Conservation (phyloP, 441 rosid species). For the Breynia disticha region DNA sequence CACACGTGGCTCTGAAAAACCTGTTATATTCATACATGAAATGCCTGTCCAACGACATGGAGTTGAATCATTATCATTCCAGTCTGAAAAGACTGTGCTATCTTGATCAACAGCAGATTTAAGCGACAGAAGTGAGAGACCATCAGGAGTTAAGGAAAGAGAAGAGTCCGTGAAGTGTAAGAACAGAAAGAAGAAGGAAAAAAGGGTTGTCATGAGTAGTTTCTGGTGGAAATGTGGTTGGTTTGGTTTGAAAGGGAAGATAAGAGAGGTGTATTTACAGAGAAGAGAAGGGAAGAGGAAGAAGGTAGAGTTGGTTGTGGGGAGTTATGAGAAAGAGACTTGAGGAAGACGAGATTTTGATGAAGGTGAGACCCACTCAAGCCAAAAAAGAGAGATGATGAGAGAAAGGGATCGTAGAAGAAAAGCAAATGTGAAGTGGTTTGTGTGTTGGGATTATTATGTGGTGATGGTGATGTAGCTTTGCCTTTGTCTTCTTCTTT, state of each 20-base stretch:
- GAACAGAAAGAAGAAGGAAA: conserved; percentile 8
- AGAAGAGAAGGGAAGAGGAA: conserved; percentile 1
- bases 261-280: conserved; percentile 7
- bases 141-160: conserved; percentile 65
- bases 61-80: conserved; percentile 63
- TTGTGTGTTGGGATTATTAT: conserved; percentile 5
- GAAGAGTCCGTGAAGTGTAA: conserved; percentile 11
- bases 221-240: neutral
- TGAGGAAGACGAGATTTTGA: conserved; percentile 46
- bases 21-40: conserved; percentile 66
- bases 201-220: conserved; percentile 18
- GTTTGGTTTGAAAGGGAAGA: neutral
- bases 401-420: conserved; percentile 19
- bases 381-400: neutral
- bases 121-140: conserved; percentile 72
- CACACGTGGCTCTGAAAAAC: conserved; percentile 45
- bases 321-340: conserved; percentile 43
- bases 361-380: conserved; percentile 31
- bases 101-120: conserved; percentile 67
- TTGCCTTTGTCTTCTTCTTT: neutral
- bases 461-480: conserved; percentile 8
- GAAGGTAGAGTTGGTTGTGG: conserved; percentile 12
- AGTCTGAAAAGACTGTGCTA: conserved; percentile 46
- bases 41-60: conserved; percentile 85
- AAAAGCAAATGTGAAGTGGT: conserved; percentile 25